Evolutionary conservation across 345 rosid species (phyloP).

Genomic region (Cochlearia excelsa): DNA sequence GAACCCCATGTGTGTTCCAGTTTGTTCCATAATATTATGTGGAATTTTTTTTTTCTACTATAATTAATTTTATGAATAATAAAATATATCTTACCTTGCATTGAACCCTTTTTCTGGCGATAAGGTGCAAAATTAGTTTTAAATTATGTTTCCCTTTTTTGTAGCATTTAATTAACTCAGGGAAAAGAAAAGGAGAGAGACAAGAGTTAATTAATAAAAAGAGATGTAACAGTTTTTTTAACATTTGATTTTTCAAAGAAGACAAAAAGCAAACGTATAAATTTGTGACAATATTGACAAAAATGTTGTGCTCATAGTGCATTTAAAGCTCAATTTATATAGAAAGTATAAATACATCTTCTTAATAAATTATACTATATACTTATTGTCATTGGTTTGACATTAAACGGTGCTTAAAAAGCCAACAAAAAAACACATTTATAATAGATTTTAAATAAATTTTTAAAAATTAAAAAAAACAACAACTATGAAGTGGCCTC

Average conservation of each 20-base stretch:
- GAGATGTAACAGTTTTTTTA: slow-evolving; percentile 37
- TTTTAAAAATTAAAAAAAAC: slow-evolving; percentile 15
- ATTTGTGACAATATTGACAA: slow-evolving; percentile 30
- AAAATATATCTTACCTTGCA: slow-evolving; percentile 8
- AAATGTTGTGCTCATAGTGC: slow-evolving; percentile 23
- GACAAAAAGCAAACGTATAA: slow-evolving; percentile 26
- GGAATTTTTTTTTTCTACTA: slow-evolving; percentile 4
- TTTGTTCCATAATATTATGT: slow-evolving; percentile 35
- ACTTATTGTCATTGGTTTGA: neutral
- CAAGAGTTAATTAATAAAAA: slow-evolving; percentile 34
- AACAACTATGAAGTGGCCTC: slow-evolving; percentile 29
- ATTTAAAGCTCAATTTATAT: slow-evolving; percentile 5
- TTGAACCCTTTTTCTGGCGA: slow-evolving; percentile 31
- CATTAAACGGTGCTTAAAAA: slow-evolving; percentile 4
- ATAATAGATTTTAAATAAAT: slow-evolving; percentile 3
- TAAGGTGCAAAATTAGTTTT: slow-evolving; percentile 38
- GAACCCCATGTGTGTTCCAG: slow-evolving; percentile 29
- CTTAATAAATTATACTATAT: too few relatives aligned
- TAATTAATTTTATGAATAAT: neutral
- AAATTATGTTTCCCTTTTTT: slow-evolving; percentile 38
- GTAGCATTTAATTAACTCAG: slow-evolving; percentile 37
- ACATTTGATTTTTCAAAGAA: slow-evolving; percentile 35
- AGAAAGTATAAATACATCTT: too few relatives aligned
- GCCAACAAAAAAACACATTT: neutral
- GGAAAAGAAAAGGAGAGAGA: slow-evolving; percentile 29